Percentiles rank a stretch among this genome's conserved stretches.
phyloP scores from a whole-genome alignment of 306 rosid species.

The Parietaria judaica region DNA sequence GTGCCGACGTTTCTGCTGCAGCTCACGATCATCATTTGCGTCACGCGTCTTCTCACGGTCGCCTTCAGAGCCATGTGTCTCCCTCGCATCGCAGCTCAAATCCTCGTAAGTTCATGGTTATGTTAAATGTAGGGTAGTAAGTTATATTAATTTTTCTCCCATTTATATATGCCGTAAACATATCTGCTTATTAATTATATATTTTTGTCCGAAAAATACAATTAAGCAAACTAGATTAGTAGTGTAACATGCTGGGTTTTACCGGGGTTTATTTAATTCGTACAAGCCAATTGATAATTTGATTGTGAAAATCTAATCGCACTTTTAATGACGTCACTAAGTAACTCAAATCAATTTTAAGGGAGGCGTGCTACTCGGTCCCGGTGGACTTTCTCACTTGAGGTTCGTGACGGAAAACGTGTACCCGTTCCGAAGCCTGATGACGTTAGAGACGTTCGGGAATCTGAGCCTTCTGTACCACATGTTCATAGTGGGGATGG shows the following conservation, averaged over 20 bases:
- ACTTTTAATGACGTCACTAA: no score
- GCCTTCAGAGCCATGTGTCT: conserved; percentile 22
- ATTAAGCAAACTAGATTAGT: no score
- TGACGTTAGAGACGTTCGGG: conserved; percentile 27
- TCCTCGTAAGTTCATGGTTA: conserved; percentile 17
- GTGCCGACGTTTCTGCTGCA: conserved; percentile 20
- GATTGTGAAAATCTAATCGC: no score
- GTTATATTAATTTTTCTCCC: no score
- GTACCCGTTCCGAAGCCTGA: conserved; percentile 7
- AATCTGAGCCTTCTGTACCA: conserved; percentile 30
- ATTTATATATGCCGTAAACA: no score
- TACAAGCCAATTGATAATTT: no score
- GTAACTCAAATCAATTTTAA: not conserved
- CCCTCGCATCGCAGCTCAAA: conserved; percentile 27
- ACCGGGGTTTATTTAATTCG: no score
- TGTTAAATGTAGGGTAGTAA: not conserved
- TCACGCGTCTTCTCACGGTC: conserved; percentile 16
- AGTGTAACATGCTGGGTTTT: no score
- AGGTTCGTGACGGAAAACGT: not conserved
- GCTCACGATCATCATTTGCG: conserved; percentile 14
- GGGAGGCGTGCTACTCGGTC: conserved; percentile 28
- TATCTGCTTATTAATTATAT: no score
- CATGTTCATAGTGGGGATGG: conserved; percentile 35
- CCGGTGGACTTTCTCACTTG: not conserved
- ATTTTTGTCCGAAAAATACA: no score